These are phyloP conservation scores for Papilionanthe hybrid DNA, from an alignment of 116 monocot genomes.

Conservation along the genomic window DNA sequence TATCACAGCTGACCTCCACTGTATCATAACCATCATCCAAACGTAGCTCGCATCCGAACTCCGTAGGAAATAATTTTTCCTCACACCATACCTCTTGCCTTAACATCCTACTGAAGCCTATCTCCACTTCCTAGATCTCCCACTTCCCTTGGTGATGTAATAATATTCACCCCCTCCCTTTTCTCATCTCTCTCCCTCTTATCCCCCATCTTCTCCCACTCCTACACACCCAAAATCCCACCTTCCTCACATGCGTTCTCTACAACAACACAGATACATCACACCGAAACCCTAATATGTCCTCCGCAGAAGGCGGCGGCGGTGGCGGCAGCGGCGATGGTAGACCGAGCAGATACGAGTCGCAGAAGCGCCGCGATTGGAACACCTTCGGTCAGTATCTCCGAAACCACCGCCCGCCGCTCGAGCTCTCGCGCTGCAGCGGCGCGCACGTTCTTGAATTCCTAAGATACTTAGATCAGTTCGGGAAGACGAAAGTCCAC, in stretches of 20 bases:
- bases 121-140: too few species aligned
- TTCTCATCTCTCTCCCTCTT: not conserved
- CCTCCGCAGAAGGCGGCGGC: slow-evolving; percentile 29
- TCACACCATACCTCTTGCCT: too few species aligned
- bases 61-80: too few species aligned
- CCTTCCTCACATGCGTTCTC: too few species aligned
- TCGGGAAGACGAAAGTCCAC: slow-evolving; percentile 85
- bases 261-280: too few species aligned
- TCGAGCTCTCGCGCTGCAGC: slow-evolving; percentile 73
- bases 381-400: slow-evolving; percentile 88
- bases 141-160: too few species aligned
- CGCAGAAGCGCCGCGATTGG: slow-evolving; percentile 92
- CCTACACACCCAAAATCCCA: too few species aligned
- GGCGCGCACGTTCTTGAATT: slow-evolving; percentile 89
- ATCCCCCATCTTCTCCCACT: too few species aligned
- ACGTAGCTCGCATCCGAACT: too few species aligned
- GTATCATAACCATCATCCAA: too few species aligned
- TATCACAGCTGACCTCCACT: too few species aligned
- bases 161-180: not conserved
- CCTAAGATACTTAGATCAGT: slow-evolving; percentile 81
- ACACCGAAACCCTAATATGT: slow-evolving; percentile 26
- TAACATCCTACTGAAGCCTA: too few species aligned
- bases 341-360: slow-evolving; percentile 72
- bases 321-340: slow-evolving; percentile 23
- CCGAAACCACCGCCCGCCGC: slow-evolving; percentile 80